These are phyloP conservation scores for Adansonia rubrostipa DNA, from an alignment of 441 rosid species.

Conservation along the genomic window DNA sequence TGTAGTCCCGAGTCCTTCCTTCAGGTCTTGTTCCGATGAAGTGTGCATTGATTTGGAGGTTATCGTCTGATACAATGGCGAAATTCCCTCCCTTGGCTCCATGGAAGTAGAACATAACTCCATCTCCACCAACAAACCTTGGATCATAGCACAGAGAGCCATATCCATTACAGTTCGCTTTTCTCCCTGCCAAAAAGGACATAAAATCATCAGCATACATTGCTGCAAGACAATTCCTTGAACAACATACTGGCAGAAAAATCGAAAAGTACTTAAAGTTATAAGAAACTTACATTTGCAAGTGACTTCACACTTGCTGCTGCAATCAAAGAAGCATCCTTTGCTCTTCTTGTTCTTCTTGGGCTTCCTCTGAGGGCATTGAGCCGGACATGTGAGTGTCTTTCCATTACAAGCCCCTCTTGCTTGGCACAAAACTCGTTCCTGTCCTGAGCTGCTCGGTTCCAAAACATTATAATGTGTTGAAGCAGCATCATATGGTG, in stretches of 20 bases:
- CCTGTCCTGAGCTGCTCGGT: conserved; percentile 47
- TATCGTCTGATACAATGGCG: conserved; percentile 76
- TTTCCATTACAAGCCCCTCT: conserved; percentile 51
- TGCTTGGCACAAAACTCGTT: conserved; percentile 56
- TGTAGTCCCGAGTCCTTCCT: conserved; percentile 76
- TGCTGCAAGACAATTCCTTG: too few species aligned
- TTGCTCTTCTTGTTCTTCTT: conserved; percentile 46
- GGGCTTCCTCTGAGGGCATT: conserved; percentile 69
- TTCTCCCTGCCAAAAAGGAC: conserved; percentile 54
- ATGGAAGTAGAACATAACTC: conserved; percentile 89
- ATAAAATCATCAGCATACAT: background rate
- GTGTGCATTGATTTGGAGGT: conserved; percentile 84
- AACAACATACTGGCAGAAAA: too few species aligned
- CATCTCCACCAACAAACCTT: conserved; percentile 81
- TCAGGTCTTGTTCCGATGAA: conserved; percentile 77
- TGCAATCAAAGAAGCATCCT: conserved; percentile 73
- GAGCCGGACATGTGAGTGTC: conserved; percentile 59
- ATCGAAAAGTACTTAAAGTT: too few species aligned
- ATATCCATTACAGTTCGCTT: conserved; percentile 67
- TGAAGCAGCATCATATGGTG: conserved; percentile 33
- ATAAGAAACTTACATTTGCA: conserved; percentile 69
- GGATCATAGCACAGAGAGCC: conserved; percentile 90
- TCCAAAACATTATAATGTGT: conserved; percentile 36
- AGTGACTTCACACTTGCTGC: conserved; percentile 86
- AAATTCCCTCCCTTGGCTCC: conserved; percentile 84